Evolutionary conservation across 2,329 filamentous ascomycete species (phyloP), one percentile per base, ranked within the genome.

Genomic region (Paraphoma sp.): DNA sequence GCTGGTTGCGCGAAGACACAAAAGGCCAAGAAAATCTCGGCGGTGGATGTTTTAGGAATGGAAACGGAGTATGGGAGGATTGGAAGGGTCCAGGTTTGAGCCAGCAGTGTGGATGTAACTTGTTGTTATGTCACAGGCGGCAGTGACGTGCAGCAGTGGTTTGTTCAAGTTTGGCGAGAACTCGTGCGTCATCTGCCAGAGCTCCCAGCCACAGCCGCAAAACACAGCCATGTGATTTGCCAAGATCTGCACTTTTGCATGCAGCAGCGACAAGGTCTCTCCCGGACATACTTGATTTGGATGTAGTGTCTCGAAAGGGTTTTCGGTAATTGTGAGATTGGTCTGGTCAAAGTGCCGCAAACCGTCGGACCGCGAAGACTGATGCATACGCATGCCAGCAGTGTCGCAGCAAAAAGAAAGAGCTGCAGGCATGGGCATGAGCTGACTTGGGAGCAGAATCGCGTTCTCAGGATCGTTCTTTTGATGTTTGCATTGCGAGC

Each of bases 181-280:
- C 56, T 44, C 30, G 40, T 54, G 51, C 60, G 60, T 62, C 60
- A 62, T 62, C 45, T 43, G 29, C 45, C 16, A 45, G 30, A 44
- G 38, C 38, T 31, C 18, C 50, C 43, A 54, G 51, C 45, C 44
- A 47, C 44, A 43, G 36, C 45, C 44, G 45, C 45, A 48, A 38
- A 38, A 53, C 41, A 23, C 47, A 47, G 38, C 52, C 55, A 48
- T 58, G 55, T 54, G 51, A 58, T 58, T 48, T 54, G 55, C 55
- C 51, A 45, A 54, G 44, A 43, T 54, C 16, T 46, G 43, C 47
- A 23, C 23, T 45, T 17, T 30, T 44, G 51, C 45, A 48, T 43
- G 51, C 51, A 45, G n/a, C 38, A 43, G 45, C 45, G 51, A 48
- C 54, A 30, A 12, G 46, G 28, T 23, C 23, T n/a, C 43, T 36